Base-by-base conservation (phyloP, 768 basidiomycete genomes). In the Mycena maculata region DNA sequence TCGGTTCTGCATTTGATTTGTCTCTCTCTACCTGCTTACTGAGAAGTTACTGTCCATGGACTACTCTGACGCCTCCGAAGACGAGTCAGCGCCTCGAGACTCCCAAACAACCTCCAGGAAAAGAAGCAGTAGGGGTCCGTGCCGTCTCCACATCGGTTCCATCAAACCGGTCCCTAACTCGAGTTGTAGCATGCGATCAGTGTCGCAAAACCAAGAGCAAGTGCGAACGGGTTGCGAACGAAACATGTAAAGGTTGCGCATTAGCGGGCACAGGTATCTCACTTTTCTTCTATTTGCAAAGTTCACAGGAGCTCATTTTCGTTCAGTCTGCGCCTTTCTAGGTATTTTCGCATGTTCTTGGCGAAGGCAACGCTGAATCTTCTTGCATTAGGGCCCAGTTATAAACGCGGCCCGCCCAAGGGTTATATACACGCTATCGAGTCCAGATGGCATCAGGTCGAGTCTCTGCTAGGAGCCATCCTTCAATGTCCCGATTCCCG, bases 371-470 rank as follows among this genome's bases (percentile, higher is more conserved):
- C 36, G 30, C n/a, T 58, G 39, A 22, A 45, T 39, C 49, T 15
- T 30, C 13, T 6, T 20, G 25, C 44, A 61, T 55, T 31, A 93
- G 92, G 90, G 48, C 91, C 91, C 0, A 92, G 90, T 73, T 91
- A 90, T 76, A 92, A 92, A 74, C 90, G 94, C 11, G 94, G 94
- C 12, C 92, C 92, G 12, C 92, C 93, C 8, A 94, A 94, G 74
- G 95, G 95, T 22, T 96, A 96, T 76, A 95, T 96, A 54, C 92
- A 95, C 76, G 94, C 94, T 41, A 95, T 96, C 56, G 95, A 96
- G 79, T 92, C 93, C 65, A 80, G 94, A 72, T 92, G 95, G 89
- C 95, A 96, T 72, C 92, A 95, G 75, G 92, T 96, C 72, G 95
- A 96, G 78, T 92, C 94, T 15, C 80, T 96, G n/a, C 83, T 96